Evolutionary conservation across 2,329 filamentous ascomycete genomes (phyloP).

Genomic region (Ramichloridium luteum): DNA sequence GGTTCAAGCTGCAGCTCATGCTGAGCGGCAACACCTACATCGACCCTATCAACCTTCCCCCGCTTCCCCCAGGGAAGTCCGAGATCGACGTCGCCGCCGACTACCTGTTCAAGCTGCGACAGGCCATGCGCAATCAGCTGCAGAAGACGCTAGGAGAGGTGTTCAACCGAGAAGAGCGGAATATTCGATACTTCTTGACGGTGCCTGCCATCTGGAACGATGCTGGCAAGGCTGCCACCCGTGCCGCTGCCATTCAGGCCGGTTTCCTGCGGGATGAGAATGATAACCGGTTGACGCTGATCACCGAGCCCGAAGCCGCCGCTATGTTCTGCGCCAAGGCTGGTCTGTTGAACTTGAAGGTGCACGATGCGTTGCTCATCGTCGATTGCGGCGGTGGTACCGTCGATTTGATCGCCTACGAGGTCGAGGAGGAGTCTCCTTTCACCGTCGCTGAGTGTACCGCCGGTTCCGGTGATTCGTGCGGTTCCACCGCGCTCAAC

Average conservation of each 20-base stretch:
- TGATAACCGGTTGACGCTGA: slow-evolving; percentile 85
- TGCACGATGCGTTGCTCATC: slow-evolving; percentile 96
- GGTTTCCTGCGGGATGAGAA: slow-evolving; percentile 96
- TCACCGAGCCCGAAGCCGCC: slow-evolving; percentile 93
- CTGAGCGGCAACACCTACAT: slow-evolving; percentile 98
- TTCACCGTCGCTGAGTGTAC: slow-evolving; percentile 97
- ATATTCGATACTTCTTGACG: slow-evolving; percentile 94
- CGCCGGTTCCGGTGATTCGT: slow-evolving; percentile 91
- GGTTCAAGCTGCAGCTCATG: slow-evolving; percentile 99
- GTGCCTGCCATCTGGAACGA: slow-evolving; percentile 99
- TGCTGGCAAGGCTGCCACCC: slow-evolving; percentile 90
- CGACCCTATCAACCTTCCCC: slow-evolving; percentile 95
- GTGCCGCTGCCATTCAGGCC: slow-evolving; percentile 90
- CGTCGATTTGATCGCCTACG: slow-evolving; percentile 96
- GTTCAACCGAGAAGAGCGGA: slow-evolving; percentile 94
- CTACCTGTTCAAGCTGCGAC: slow-evolving; percentile 94
- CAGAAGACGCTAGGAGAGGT: slow-evolving; percentile 96
- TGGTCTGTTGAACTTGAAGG: slow-evolving; percentile 86
- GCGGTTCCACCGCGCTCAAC: slow-evolving; percentile 95
- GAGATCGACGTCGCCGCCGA: slow-evolving; percentile 99
- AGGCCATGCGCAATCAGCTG: slow-evolving; percentile 89
- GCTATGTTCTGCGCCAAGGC: slow-evolving; percentile 98
- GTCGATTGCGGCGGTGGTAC: slow-evolving; percentile 98
- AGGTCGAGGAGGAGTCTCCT: slow-evolving; percentile 93
- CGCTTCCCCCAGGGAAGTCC: slow-evolving; percentile 91